A percentile compares a stretch with the other conserved stretches of the same genome.
Evolutionary conservation across 2,329 filamentous ascomycete genomes (phyloP).

Genomic region (Fusarium avenaceum): DNA sequence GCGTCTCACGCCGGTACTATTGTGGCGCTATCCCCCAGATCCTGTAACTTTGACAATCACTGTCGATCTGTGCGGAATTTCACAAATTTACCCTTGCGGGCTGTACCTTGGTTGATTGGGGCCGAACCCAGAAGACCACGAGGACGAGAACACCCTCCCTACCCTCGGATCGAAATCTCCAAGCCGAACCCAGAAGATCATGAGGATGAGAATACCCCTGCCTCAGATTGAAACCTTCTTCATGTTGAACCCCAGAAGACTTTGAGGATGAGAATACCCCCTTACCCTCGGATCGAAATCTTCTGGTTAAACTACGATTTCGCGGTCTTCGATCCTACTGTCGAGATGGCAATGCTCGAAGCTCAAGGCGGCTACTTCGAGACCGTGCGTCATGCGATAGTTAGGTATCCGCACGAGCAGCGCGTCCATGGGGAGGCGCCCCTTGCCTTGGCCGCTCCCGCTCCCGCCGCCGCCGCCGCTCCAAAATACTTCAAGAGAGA

Average conservation of each 20-base stretch:
- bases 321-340: constrained; percentile 74
- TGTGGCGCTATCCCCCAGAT: constrained; percentile 64
- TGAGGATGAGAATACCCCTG: no score
- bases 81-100: constrained; percentile 65
- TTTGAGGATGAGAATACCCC: no score
- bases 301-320: constrained; percentile 75
- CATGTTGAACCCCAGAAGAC: no score
- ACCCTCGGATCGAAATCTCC: no score
- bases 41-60: constrained; percentile 72
- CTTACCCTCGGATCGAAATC: constrained; percentile 76
- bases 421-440: no score
- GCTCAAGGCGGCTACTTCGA: constrained; percentile 82
- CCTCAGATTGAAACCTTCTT: constrained; percentile 82
- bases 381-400: constrained; percentile 77
- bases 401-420: constrained; percentile 59
- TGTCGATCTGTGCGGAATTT: constrained; percentile 74
- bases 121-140: constrained; percentile 56
- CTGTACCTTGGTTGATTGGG: constrained; percentile 65
- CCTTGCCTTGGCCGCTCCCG: no score
- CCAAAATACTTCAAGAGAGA: no score
- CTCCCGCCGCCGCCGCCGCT: no score
- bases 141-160: constrained; percentile 56
- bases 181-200: no score
- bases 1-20: constrained; percentile 67
- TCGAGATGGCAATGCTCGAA: constrained; percentile 84